Percentiles rank a stretch among this genome's conserved stretches.
These are phyloP conservation scores for Cercospora berteroae DNA, from an alignment of 2,329 filamentous ascomycete genomes.

Conservation along the genomic window DNA sequence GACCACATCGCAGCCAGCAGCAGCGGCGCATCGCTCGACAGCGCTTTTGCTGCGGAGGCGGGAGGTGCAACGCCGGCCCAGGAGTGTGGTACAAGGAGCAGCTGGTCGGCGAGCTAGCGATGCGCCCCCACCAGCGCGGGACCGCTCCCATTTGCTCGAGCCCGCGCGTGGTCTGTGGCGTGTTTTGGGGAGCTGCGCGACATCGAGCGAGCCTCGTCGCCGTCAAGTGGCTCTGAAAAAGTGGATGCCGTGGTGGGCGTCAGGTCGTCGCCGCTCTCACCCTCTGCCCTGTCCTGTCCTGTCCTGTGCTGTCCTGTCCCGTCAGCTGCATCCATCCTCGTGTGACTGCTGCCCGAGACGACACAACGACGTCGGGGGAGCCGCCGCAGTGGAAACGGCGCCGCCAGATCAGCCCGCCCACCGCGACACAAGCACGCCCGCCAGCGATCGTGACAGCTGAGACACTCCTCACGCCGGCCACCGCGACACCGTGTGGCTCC, in stretches of 20 bases:
- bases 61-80: slow-evolving; percentile 3
- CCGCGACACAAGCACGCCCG: slow-evolving; percentile 5
- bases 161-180: slow-evolving; percentile 11
- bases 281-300: background rate
- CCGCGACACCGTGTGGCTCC: background rate
- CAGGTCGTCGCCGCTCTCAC: background rate
- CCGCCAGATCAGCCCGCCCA: background rate
- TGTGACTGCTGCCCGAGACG: slow-evolving; percentile 5
- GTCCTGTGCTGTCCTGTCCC: background rate
- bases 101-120: background rate
- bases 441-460: background rate
- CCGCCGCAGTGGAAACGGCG: background rate
- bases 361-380: slow-evolving; percentile 5
- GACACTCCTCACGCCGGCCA: background rate
- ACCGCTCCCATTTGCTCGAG: slow-evolving; percentile 17
- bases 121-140: slow-evolving; percentile 4
- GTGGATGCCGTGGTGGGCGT: slow-evolving; percentile 2
- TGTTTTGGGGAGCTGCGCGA: slow-evolving; percentile 11
- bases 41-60: slow-evolving; percentile 5
- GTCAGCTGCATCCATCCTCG: background rate
- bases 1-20: background rate
- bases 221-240: slow-evolving; percentile 2
- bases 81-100: slow-evolving; percentile 5
- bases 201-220: slow-evolving; percentile 4
- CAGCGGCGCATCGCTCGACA: background rate